phyloP scores from a whole-genome alignment of 2,329 filamentous ascomycete genomes.

The Paramyrothecium sp. region DNA sequence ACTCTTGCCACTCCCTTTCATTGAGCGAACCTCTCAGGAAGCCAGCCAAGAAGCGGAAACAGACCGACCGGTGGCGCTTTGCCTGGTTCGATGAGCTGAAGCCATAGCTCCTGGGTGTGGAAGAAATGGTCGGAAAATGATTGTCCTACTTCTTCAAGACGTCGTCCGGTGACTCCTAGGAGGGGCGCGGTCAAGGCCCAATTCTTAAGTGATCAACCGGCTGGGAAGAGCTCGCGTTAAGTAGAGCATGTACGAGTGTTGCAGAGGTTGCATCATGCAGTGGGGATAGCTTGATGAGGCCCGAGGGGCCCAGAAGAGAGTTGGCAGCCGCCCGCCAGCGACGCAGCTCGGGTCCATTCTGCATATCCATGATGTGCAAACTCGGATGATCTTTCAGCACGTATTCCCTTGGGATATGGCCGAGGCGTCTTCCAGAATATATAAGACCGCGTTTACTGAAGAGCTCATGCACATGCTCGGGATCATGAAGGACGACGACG shows the following conservation, averaged over 20 bases:
- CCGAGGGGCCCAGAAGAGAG: constrained; percentile 18
- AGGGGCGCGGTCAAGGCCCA: constrained; percentile 23
- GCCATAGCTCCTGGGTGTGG: constrained; percentile 16
- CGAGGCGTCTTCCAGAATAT: constrained; percentile 35
- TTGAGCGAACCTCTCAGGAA: constrained; percentile 14
- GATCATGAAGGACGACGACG: constrained; percentile 30
- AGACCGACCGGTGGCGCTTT: constrained; percentile 23
- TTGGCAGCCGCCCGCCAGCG: constrained; percentile 12
- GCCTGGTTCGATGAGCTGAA: constrained; percentile 20
- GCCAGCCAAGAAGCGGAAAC: constrained; percentile 15
- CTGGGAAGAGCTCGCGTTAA: constrained; percentile 9
- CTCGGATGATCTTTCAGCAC: constrained; percentile 14
- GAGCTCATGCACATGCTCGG: constrained; percentile 30
- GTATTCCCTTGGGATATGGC: constrained; percentile 24
- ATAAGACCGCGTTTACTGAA: constrained; percentile 32
- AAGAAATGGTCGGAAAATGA: constrained; percentile 16
- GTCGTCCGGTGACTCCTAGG: constrained; percentile 18
- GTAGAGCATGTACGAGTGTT: constrained; percentile 13
- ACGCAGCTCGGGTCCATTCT: constrained; percentile 15
- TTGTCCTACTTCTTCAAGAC: constrained; percentile 6
- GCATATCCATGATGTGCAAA: constrained; percentile 18
- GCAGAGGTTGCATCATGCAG: constrained; percentile 18
- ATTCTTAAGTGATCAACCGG: constrained; percentile 13
- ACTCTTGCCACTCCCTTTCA: constrained; percentile 18
- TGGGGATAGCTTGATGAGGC: constrained; percentile 11